These are phyloP conservation scores for Penicillium rolfsii DNA, from an alignment of 2,329 filamentous ascomycete species.

Conservation along the genomic window DNA sequence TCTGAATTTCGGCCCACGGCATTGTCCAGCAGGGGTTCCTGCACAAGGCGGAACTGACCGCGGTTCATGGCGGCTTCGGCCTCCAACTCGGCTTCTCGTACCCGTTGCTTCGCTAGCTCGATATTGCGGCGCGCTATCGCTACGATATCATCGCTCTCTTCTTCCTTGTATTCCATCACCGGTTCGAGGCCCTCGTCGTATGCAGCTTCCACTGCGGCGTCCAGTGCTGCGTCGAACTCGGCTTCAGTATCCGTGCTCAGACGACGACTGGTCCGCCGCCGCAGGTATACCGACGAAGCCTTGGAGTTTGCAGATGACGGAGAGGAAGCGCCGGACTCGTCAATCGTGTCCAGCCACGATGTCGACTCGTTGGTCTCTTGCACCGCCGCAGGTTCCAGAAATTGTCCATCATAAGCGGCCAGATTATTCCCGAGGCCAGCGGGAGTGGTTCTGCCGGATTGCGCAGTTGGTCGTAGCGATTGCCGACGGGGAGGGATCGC, in stretches of 20 bases:
- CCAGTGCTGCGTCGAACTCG: slow-evolving; percentile 90
- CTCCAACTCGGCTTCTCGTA: slow-evolving; percentile 74
- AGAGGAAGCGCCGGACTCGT: slow-evolving; percentile 82
- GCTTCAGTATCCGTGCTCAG: slow-evolving; percentile 76
- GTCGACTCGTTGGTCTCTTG: slow-evolving; percentile 74
- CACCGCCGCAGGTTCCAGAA: slow-evolving; percentile 10
- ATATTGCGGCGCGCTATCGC: slow-evolving; percentile 65
- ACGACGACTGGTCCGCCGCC: slow-evolving; percentile 70
- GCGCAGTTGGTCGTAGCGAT: slow-evolving; percentile 42
- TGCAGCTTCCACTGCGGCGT: slow-evolving; percentile 93
- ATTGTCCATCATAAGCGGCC: slow-evolving; percentile 19
- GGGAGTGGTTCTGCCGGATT: slow-evolving; percentile 18
- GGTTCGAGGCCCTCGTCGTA: slow-evolving; percentile 91
- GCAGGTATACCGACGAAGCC: slow-evolving; percentile 69
- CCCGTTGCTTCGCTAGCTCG: slow-evolving; percentile 74
- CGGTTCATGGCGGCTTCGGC: slow-evolving; percentile 63
- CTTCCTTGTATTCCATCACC: slow-evolving; percentile 44
- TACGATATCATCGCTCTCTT: slow-evolving; percentile 40
- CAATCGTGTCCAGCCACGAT: slow-evolving; percentile 92
- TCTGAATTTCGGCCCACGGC: slow-evolving; percentile 41
- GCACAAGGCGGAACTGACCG: slow-evolving; percentile 57
- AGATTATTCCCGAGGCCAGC: slow-evolving; percentile 11
- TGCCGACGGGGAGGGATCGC: slow-evolving; percentile 43
- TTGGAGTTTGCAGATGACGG: slow-evolving; percentile 80
- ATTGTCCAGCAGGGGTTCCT: slow-evolving; percentile 31